Percentiles rank a stretch among this genome's conserved stretches.
phyloP scores from a whole-genome alignment of 306 rosid species.

The Oxytropis ochrocephala region DNA sequence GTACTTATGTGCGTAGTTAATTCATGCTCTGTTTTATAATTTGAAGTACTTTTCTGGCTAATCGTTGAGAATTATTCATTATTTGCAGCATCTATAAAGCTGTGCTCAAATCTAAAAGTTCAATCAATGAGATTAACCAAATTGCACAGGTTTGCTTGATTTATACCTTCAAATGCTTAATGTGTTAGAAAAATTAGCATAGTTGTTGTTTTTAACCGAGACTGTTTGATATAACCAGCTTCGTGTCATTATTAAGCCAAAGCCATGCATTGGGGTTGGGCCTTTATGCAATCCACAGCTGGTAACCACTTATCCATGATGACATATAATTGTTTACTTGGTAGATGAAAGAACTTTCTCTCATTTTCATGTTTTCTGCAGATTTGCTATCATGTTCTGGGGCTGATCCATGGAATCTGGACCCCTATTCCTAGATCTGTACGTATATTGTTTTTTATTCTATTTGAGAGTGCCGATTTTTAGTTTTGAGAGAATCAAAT shows the following conservation, averaged over 20 bases:
- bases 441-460: conserved; percentile 39
- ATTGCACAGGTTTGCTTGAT: conserved; percentile 80
- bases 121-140: conserved; percentile 82
- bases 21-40: conserved; percentile 12
- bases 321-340: not conserved
- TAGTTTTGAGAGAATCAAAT: not conserved
- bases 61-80: conserved; percentile 19
- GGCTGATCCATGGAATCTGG: conserved; percentile 94
- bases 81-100: conserved; percentile 75
- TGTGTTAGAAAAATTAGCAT: conserved; percentile 10
- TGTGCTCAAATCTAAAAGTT: conserved; percentile 71
- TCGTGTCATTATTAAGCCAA: conserved; percentile 86
- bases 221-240: conserved; percentile 53
- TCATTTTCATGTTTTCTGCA: conserved; percentile 38
- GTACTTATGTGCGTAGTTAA: not conserved
- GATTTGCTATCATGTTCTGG: conserved; percentile 97
- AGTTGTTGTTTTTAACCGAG: conserved; percentile 27
- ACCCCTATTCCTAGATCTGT: conserved; percentile 98
- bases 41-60: conserved; percentile 7
- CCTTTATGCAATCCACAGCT: conserved; percentile 84
- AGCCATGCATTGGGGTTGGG: conserved; percentile 68
- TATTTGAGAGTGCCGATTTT: conserved; percentile 15
- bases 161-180: conserved; percentile 18
- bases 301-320: conserved; percentile 42
- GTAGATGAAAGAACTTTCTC: conserved; percentile 2